Evolutionary conservation across 768 basidiomycete species (phyloP), one percentile per base, ranked within the genome.

Genomic region (Tremella yokohamensis): DNA sequence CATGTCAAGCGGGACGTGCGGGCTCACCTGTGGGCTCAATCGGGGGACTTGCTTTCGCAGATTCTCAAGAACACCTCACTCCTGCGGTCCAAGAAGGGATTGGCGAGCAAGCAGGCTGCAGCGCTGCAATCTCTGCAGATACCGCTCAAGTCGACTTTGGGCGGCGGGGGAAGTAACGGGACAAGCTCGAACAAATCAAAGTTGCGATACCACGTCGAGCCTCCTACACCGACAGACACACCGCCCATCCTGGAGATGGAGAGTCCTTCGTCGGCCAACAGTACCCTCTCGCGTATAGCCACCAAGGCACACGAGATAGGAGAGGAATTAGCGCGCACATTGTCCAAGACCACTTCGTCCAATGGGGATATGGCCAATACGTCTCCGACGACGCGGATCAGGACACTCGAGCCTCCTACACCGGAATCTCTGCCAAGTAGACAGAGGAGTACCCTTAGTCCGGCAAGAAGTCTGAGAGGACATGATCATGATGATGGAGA

Each of bases 1-100:
- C 68, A 74, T 26, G 61, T 78, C 38, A 74, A 76, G 54, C 51
- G 58, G 40, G 74, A 58, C 37, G 22, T 52, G 20, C 12, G 37
- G 26, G 53, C 40, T 13, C 12, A 54, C 20, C 58, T 55, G 2
- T 66, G 61, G 58, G 50, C 60, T 6, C 68, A 66, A 44, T 54
- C 49, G 6, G 56, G 60, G 7, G 64, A 64, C 49, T 16, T 70
- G 4, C 24, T 66, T 25, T 59, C 62, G 11, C 65, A 70, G 29
- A n/a, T 70, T 4, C 45, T 65, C 54, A 61, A 60, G 38, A 64
- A 65, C 22, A 64, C 62, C 3, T 54, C 53, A 11, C 9, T 65
- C 2, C 65, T 69, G 53, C 56, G 59, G 26, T 59, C 62, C 2
- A 69, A 65, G 56, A 69, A 63, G 42, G 48, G 47, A 8, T 42